Evolutionary conservation across 164 flowering plant genomes (phyloP), one percentile per base, ranked within the genome.

Genomic region (Dillenia suffruticosa): DNA sequence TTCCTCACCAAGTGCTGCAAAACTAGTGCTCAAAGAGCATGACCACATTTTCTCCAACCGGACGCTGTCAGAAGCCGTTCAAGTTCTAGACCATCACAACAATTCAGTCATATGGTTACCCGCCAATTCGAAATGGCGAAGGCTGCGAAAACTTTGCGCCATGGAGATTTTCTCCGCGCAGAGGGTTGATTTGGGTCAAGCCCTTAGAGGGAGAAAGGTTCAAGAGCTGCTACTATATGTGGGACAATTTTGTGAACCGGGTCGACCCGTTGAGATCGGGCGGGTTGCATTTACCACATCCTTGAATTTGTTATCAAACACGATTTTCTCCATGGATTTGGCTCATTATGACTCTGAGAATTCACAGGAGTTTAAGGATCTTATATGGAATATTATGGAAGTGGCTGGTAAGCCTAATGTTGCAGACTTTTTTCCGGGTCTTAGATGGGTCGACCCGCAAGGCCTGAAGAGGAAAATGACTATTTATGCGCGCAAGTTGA

Each of bases 1-100:
- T 6, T 75, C 82, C 9, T 70, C 76, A 1, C n/a, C 76, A 1
- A 13, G 13, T 16, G 44, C 60, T 49, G 80, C 76, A 32, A 69
- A 62, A 53, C 64, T 74, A 51, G 63, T 74, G 19, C 69, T 74
- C 17, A 76, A 70, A 32, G 64, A 56, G 17, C 19, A 70, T 12
- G 75, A 71, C 16, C 62, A 51, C 1, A 40, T 59, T 22, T 64
- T 67, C 12, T 64, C 70, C 10, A 57, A 45, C 32, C 49, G 76
- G 10, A 15, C 49, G 0, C 22, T 59, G 3, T 57, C 43, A 0
- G 68, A 68, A n/a, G 63, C 71, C 8, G 26, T 52, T 6, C 47
- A 46, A n/a, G 69, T 54, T 5, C 50, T 14, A 5, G 3, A 32
- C 26, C 71, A 73, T 47, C 26, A 62, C 9, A 15, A 68, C 10